A percentile compares a stretch with the other conserved stretches of the same genome.
These are phyloP conservation scores for Ophiocordyceps camponoti-leonardi DNA, from an alignment of 2,329 filamentous ascomycete species.

Conservation along the genomic window DNA sequence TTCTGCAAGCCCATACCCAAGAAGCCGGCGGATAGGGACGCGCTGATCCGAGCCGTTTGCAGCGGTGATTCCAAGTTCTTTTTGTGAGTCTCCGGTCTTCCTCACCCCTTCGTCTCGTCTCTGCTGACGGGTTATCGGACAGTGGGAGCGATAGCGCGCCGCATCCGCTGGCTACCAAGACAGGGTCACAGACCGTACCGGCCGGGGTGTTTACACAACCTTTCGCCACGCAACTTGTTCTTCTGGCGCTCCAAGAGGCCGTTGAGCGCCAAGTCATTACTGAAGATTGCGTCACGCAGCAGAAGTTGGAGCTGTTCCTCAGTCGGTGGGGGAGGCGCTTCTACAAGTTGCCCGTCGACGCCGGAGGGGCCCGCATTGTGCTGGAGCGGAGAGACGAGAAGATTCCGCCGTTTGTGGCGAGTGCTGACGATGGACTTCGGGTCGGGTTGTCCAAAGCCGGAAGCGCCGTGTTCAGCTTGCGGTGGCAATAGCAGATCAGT, in stretches of 20 bases:
- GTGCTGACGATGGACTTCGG: neutral
- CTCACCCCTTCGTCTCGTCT: neutral
- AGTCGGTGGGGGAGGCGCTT: constrained; percentile 34
- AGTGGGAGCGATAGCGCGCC: constrained; percentile 44
- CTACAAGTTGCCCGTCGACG: constrained; percentile 16
- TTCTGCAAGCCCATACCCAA: constrained; percentile 71
- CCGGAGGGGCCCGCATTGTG: neutral
- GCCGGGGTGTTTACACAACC: constrained; percentile 72
- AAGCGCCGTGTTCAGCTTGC: neutral
- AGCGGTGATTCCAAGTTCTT: constrained; percentile 51
- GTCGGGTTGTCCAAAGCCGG: neutral
- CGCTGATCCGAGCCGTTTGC: constrained; percentile 47
- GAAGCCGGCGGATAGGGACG: constrained; percentile 43
- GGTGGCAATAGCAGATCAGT: neutral
- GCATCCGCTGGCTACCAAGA: constrained; percentile 44
- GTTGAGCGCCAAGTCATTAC: constrained; percentile 33
- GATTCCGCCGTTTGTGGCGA: neutral
- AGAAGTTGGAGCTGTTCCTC: constrained; percentile 36
- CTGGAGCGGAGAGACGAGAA: neutral
- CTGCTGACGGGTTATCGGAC: neutral
- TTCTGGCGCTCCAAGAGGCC: constrained; percentile 43
- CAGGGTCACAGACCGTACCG: constrained; percentile 26
- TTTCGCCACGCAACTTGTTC: constrained; percentile 46
- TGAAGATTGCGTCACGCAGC: constrained; percentile 34
- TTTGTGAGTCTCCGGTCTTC: constrained; percentile 13